Conservation (phyloP, 1,284 basidiomycete species). For the Ceratorhiza oryzae-sativae region DNA sequence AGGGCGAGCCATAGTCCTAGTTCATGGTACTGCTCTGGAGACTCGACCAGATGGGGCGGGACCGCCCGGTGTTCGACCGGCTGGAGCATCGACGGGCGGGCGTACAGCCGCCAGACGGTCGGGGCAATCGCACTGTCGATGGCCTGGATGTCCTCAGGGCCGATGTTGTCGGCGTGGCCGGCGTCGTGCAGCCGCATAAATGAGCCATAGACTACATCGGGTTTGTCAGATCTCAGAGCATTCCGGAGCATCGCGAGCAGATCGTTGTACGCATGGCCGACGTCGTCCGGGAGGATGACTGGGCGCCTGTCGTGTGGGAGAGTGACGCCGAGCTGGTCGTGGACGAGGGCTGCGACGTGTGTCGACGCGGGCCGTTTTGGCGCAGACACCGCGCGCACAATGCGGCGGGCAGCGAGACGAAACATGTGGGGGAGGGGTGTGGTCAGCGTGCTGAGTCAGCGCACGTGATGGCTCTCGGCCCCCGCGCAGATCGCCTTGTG, state of each 20-base stretch:
- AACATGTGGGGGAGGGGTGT: too few relatives aligned
- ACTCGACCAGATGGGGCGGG: background rate
- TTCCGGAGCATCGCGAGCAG: conserved; percentile 6
- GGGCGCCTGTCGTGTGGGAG: background rate
- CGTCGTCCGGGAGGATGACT: conserved; percentile 10
- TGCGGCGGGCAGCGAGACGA: background rate
- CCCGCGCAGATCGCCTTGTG: background rate
- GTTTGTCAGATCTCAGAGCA: background rate
- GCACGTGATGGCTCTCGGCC: background rate
- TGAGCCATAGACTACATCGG: background rate
- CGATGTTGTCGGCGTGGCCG: conserved; percentile 12
- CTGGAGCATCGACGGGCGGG: background rate
- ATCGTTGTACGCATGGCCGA: conserved; percentile 18
- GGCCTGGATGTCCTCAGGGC: background rate
- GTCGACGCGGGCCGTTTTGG: background rate
- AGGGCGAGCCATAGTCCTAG: conserved; percentile 11
- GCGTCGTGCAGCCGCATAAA: conserved; percentile 3
- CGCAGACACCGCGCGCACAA: background rate
- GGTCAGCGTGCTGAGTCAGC: background rate
- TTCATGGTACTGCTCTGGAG: background rate
- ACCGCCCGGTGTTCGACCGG: background rate
- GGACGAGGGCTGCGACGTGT: background rate
- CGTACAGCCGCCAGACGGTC: background rate
- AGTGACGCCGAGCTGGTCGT: background rate
- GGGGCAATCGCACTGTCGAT: conserved; percentile 1